Evolutionary conservation across 306 rosid genomes (phyloP), one percentile per base, ranked within the genome.

Genomic region (Comarum palustre): DNA sequence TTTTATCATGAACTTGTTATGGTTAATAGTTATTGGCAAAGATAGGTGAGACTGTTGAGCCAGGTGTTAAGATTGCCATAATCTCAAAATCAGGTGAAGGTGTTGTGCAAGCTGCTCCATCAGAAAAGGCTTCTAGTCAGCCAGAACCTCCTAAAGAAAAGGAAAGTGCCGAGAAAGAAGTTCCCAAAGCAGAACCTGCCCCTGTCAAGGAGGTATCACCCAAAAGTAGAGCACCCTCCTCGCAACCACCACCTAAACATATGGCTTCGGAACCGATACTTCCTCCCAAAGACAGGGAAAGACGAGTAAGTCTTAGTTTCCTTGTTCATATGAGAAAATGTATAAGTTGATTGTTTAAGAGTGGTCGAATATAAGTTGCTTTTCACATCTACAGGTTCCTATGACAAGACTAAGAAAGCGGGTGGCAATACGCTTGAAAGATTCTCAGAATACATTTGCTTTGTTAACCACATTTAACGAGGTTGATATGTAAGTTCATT

Each of bases 391-490:
- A 27, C 73, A 88, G 92, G 88, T 88, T 82, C 90, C 90, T 36
- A 88, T 88, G 88, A 85, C 87, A 75, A 82, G 90, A 78, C 87
- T 88, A 39, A 83, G 92, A 83, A 88, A 88, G 74, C 80, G 90
- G 51, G 92, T 88, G 62, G 88, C 92, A 66, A 84, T 85, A 13
- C 88, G 88, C 31, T 84, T 84, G 88, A 88, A 88, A 54, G 93
- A 88, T 68, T 83, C 90, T 19, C 90, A 86, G 73, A 84, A 88
- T 75, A 88, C 93, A 24, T 86, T 86, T 80, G 90, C 93, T 46
- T 38, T 88, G 83, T 80, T 86, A 70, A 88, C 90, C 63, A 88
- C 93, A 52, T 88, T 88, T 69, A 88, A 88, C 43, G 88, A 88
- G 79, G 89, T 88, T 69, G 88, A 88, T 74, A 86, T 88, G 87